Conservation (phyloP, 495 filamentous ascomycete genomes). For the Copromyces sp. region DNA sequence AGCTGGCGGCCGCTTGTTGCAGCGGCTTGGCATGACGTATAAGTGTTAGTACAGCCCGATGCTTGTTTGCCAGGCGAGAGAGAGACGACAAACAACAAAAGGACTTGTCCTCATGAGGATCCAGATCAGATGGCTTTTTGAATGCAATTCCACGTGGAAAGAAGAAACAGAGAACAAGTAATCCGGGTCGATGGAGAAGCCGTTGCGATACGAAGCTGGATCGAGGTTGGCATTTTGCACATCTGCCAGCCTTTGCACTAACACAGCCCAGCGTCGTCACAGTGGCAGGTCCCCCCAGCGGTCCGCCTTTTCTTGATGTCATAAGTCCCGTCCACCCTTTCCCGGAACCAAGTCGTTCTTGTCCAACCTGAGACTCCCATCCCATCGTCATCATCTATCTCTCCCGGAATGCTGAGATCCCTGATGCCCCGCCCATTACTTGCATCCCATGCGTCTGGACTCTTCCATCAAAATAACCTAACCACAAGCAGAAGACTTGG, state of each 20-base stretch:
- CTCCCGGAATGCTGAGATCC: not conserved
- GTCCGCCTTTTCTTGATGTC: slow-evolving; percentile 11
- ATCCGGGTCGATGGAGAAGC: not conserved
- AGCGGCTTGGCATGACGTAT: not conserved
- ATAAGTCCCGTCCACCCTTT: slow-evolving; percentile 8
- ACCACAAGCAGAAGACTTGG: not conserved
- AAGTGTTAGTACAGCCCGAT: not conserved
- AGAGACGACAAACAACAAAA: not conserved
- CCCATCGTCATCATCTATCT: not conserved
- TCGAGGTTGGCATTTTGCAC: not conserved
- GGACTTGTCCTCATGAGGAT: not conserved
- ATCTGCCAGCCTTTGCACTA: not conserved
- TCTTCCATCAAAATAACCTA: not conserved
- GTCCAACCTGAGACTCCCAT: not conserved
- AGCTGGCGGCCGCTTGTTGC: not conserved
- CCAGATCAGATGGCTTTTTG: not conserved
- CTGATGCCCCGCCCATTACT: not conserved
- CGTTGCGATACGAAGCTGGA: not conserved
- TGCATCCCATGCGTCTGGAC: not conserved
- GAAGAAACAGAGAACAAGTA: not conserved
- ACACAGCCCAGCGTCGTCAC: not conserved
- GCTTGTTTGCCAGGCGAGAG: not conserved
- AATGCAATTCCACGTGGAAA: not conserved
- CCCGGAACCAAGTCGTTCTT: not conserved
- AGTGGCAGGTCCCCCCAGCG: not conserved